Evolutionary conservation across 345 rosid species (phyloP), one percentile per base, ranked within the genome.

Genomic region (Xanthoceras sorbifolium): DNA sequence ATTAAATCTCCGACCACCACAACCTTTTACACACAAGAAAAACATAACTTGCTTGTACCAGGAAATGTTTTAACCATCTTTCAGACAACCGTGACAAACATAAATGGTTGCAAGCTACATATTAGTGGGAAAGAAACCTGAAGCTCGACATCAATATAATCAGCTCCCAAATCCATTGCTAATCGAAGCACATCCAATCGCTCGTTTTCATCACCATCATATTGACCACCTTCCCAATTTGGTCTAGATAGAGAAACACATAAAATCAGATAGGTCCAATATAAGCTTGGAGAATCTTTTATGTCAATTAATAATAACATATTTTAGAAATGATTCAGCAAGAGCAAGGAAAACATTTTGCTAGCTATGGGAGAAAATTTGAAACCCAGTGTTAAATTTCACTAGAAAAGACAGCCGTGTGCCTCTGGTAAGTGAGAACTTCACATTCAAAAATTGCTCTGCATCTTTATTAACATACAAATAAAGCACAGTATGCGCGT

Each of bases 151-250:
- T 95, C 99, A 85, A 92, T 70, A 78, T 92, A 95, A 84, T 93
- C 96, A 80, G 99, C 99, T 82, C 98, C 99, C 54, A 93, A 63
- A 76, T 93, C 97, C 94, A 92, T 89, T 57, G 99, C 99, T 75
- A 93, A 77, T 52, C 83, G 86, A 71, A 93, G 96, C 20, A 83
- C 91, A 71, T 89, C 93, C 70, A 79, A 77, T 22, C 98, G 78
- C 79, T 85, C 28, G 4, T 80, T 87, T 76, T 95, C 99, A 77
- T 90, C 99, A 63, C 97, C 99, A 60, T 83, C 97, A 77, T 95
- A 93, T 25, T 83, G 88, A 67, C 99, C 99, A 34, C 97, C 99
- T 84, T 95, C 99, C 99, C 99, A 93, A 71, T 75, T 89, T 62
- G 98, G 98, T 76, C 99, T 95, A 81, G 0, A 79, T 12, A 74